These are phyloP conservation scores for Coriolopsis trogii DNA, from an alignment of 1,284 basidiomycete species.

Conservation along the genomic window DNA sequence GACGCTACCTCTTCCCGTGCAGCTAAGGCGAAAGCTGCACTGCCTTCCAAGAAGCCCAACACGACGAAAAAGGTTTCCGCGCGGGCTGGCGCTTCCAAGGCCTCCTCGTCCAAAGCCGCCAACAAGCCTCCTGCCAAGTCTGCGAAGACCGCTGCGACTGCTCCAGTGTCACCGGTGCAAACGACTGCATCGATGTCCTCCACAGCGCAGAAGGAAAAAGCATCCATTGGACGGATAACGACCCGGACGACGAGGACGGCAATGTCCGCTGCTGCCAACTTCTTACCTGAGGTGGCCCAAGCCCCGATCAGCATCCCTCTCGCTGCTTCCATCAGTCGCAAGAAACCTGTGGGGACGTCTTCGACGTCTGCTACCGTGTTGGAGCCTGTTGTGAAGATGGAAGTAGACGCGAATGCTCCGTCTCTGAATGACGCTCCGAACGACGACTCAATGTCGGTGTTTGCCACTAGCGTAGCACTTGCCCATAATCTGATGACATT, in stretches of 20 bases:
- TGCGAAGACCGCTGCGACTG: not conserved
- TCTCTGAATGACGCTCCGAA: not conserved
- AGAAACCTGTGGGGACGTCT: not conserved
- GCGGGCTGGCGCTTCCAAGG: not conserved
- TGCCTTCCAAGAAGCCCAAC: not conserved
- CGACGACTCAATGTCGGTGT: conserved; percentile 8
- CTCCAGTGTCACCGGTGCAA: not conserved
- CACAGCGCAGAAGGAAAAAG: not conserved
- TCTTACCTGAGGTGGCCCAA: not conserved
- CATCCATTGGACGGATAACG: not conserved
- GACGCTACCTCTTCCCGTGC: not conserved
- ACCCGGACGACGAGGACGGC: conserved; percentile 12
- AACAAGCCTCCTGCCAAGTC: conserved; percentile 1
- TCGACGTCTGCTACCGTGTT: not conserved
- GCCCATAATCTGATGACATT: not conserved
- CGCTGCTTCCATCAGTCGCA: not conserved
- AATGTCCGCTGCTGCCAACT: conserved; percentile 4
- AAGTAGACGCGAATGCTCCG: not conserved
- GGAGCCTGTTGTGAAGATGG: conserved; percentile 8
- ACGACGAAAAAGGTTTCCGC: conserved; percentile 6
- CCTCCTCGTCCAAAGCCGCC: not conserved
- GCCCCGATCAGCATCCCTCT: not conserved
- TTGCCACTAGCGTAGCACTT: no score
- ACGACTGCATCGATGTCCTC: not conserved
- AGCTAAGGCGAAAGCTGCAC: not conserved